Percentiles rank a stretch among this genome's conserved stretches.
Conservation (phyloP, 2,329 filamentous ascomycete genomes). For the Tympanopsis confertula region DNA sequence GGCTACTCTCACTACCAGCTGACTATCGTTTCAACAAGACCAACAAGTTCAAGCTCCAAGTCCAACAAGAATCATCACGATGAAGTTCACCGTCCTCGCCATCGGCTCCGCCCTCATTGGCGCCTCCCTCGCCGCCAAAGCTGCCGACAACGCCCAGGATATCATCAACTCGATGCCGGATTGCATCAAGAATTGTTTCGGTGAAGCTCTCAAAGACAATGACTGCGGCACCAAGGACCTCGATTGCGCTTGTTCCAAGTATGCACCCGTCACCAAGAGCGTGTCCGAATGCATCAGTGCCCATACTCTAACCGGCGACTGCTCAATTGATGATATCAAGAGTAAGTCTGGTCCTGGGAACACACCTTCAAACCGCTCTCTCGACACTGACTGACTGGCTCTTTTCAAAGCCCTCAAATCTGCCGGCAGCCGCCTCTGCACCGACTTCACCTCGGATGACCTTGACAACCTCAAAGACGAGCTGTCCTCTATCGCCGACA, state of each 20-base stretch:
- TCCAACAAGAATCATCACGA: background rate
- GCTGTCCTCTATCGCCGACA: background rate
- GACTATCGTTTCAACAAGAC: too few species aligned
- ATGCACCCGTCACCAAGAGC: background rate
- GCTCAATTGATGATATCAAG: too few species aligned
- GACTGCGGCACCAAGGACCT: background rate
- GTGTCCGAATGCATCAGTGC: too few species aligned
- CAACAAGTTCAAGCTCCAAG: too few species aligned
- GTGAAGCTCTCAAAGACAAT: background rate
- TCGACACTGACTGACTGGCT: too few species aligned
- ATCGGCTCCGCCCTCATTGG: background rate
- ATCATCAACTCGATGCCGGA: background rate
- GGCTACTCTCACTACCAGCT: too few species aligned
- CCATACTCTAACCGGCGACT: too few species aligned
- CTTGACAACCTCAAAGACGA: background rate
- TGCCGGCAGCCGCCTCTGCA: background rate
- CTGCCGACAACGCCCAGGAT: background rate
- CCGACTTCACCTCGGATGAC: background rate
- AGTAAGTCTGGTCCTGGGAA: too few species aligned
- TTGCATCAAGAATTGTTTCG: background rate
- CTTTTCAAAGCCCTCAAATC: too few species aligned
- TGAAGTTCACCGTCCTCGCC: background rate
- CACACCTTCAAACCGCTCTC: too few species aligned
- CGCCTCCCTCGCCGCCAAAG: background rate
- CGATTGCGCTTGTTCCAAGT: background rate